A percentile compares a stretch with the other conserved stretches of the same genome.
Conservation (phyloP, 169 alveolate genomes). For the Babesia divergens region DNA sequence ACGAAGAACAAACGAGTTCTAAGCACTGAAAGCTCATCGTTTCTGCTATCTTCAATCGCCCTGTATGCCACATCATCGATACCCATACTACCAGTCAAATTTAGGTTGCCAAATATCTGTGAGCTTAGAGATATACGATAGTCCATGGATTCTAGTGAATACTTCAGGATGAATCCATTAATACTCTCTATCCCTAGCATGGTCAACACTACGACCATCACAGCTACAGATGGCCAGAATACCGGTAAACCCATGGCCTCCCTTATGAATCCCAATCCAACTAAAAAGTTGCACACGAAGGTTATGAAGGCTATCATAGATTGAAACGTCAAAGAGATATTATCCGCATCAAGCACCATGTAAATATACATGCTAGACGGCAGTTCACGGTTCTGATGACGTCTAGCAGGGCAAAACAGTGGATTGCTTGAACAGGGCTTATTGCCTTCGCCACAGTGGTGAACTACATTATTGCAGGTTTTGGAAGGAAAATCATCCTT, state of each 20-base stretch:
- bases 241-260: conserved; percentile 1
- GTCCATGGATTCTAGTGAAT: conserved; percentile 20
- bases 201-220: not conserved
- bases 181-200: conserved; percentile 4
- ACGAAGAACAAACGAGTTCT: not conserved
- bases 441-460: not conserved
- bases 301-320: not conserved
- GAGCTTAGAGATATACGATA: not conserved
- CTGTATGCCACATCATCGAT: conserved; percentile 25
- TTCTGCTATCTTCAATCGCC: not conserved
- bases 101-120: conserved; percentile 17
- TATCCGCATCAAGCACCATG: not conserved
- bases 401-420: conserved; percentile 28
- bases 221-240: conserved; percentile 1
- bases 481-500: not conserved
- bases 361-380: conserved; percentile 20
- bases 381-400: conserved; percentile 28
- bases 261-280: conserved; percentile 24
- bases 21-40: conserved; percentile 29
- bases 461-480: conserved; percentile 1
- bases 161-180: not conserved
- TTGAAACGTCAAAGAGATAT: not conserved
- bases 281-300: not conserved
- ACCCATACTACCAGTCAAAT: conserved; percentile 1
- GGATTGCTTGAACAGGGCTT: conserved; percentile 8